phyloP scores from a whole-genome alignment of 1,284 basidiomycete genomes.

The Pseudozyma flocculosa region DNA sequence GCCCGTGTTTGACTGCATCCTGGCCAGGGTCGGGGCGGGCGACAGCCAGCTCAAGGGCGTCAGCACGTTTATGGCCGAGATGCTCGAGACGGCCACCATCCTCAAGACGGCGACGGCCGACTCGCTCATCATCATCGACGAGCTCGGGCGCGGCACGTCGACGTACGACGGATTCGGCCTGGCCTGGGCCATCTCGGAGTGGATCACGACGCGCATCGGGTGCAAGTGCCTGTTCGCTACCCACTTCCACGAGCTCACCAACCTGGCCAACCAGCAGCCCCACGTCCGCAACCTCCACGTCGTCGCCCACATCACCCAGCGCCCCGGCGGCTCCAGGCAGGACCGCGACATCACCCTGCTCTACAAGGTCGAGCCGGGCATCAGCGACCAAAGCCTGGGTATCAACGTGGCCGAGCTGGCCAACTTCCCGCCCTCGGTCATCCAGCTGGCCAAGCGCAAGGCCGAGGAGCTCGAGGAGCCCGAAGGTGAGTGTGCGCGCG shows the following conservation, averaged over 20 bases:
- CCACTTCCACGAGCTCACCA: slow-evolving; percentile 96
- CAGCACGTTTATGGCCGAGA: slow-evolving; percentile 99
- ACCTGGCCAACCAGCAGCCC: slow-evolving; percentile 77
- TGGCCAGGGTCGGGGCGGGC: slow-evolving; percentile 94
- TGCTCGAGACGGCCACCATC: slow-evolving; percentile 96
- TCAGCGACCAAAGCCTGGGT: slow-evolving; percentile 90
- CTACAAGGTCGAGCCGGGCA: slow-evolving; percentile 78
- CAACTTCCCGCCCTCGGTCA: slow-evolving; percentile 90
- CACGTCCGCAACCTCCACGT: slow-evolving; percentile 96
- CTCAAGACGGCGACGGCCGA: slow-evolving; percentile 83
- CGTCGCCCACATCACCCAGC: slow-evolving; percentile 78
- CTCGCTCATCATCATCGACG: slow-evolving; percentile 96
- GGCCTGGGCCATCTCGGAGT: slow-evolving; percentile 97
- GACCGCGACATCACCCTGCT: slow-evolving; percentile 72
- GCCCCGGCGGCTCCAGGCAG: slow-evolving; percentile 61
- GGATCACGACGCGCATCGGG: slow-evolving; percentile 88
- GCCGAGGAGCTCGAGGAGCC: slow-evolving; percentile 96
- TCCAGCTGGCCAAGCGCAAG: slow-evolving; percentile 90
- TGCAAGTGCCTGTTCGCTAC: slow-evolving; percentile 80
- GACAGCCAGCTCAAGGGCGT: slow-evolving; percentile 97
- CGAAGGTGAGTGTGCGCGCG: slow-evolving; percentile 58
- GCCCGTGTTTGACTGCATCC: slow-evolving; percentile 92
- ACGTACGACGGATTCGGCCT: slow-evolving; percentile 98
- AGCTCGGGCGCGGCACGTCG: slow-evolving; percentile 95
- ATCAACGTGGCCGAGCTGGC: slow-evolving; percentile 97